Base-by-base conservation (phyloP, 2,329 filamentous ascomycete genomes). In the Scytalidium sp. region DNA sequence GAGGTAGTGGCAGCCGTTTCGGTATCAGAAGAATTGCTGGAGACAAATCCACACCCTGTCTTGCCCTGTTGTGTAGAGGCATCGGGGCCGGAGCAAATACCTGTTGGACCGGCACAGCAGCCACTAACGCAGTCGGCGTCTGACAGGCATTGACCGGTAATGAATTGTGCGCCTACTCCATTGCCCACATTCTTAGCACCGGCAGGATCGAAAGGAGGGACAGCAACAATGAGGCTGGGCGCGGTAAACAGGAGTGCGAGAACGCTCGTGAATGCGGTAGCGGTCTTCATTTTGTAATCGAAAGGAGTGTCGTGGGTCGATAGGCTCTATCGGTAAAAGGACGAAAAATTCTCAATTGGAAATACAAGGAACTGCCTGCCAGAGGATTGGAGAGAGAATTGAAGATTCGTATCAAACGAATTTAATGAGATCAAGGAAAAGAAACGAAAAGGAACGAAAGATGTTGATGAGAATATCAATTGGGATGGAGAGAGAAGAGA, bases 101-200 rank as follows among this genome's bases (percentile, higher is more conserved):
- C 65, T 23, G 62, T 64, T 39, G 58, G 62, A 3, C 50, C 60
- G 3, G 63, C 63, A 36, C 65, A 68, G 46, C 65, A 68, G 5
- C 56, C 57, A 1, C 63, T 66, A 3, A 54, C 60, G 44, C 65
- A 68, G 48, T 67, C 65, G 11, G 62, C 63, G 15, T 55, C 58
- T 3, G 56, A 57, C 2, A 62, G 45, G 43, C 65, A 68, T 25
- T 67, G 59, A 1, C 65, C 65, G 7, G 61, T 62, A 51, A 67
- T 65, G 54, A 67, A 67, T 52, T 68, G 65, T 10, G 41, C 43
- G 15, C 61, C 65, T 7, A 53, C 41, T 21, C 63, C 65, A 44
- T 65, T 64, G 36, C 65, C 65, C 21, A 65, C 50, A 46, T 68
- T 68, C 48, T 56, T 46, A 15, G 50, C 21, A 8, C 65, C 65